These are phyloP conservation scores for Cryptosporidium ubiquitum DNA, from an alignment of 169 alveolate genomes.

Conservation along the genomic window DNA sequence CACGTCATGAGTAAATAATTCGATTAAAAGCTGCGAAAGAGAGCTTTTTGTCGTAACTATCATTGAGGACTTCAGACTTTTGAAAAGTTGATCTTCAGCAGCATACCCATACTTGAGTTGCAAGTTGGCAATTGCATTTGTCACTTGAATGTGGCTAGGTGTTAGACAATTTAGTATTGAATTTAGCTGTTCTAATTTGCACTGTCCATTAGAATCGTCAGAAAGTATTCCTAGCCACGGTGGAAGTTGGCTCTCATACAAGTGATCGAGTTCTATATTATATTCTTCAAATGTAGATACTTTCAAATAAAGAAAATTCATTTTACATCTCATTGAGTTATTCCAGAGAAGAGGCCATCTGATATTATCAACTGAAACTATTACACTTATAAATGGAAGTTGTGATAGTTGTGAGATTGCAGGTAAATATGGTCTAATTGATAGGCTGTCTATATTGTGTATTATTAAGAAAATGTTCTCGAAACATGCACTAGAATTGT, in stretches of 20 bases:
- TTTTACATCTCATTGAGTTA: conserved; percentile 31
- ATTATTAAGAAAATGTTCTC: conserved; percentile 21
- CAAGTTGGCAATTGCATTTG: conserved; percentile 27
- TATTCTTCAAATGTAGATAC: conserved; percentile 48
- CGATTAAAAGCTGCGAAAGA: conserved; percentile 52
- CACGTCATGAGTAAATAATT: conserved; percentile 39
- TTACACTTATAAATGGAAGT: conserved; percentile 18
- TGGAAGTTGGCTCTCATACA: conserved; percentile 9
- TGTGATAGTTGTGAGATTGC: conserved; percentile 47
- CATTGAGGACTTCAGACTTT: conserved; percentile 44
- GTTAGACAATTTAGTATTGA: conserved; percentile 56
- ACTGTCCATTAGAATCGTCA: background rate
- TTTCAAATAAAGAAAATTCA: conserved; percentile 36
- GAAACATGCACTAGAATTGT: background rate
- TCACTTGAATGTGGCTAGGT: conserved; percentile 55
- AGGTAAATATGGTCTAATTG: conserved; percentile 62
- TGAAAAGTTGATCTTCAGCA: conserved; percentile 40
- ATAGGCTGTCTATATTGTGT: conserved; percentile 47
- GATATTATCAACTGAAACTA: conserved; percentile 47
- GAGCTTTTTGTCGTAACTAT: conserved; percentile 46
- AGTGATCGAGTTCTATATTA: conserved; percentile 27
- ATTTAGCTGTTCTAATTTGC: conserved; percentile 15
- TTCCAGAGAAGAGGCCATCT: conserved; percentile 74
- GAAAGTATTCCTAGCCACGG: conserved; percentile 15
- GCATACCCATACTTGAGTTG: conserved; percentile 33